Conservation (phyloP, 345 rosid species). For the Pseudoturritis turrita region DNA sequence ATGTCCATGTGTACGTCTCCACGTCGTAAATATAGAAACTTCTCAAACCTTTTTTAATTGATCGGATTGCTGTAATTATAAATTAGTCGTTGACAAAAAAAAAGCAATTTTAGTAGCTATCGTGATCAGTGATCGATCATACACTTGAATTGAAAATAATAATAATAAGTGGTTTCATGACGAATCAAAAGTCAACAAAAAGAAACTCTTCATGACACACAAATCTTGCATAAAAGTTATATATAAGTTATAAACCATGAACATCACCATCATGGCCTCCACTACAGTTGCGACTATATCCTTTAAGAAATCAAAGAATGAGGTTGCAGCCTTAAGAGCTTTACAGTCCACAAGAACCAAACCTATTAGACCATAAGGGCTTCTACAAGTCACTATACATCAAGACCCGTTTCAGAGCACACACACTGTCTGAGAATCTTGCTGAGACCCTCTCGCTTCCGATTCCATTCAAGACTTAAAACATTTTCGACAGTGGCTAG, state of each 20-base stretch:
- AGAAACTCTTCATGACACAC: neutral
- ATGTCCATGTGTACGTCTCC: neutral
- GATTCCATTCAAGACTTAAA: neutral
- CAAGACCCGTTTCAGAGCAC: neutral
- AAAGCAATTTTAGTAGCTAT: neutral
- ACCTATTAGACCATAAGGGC: neutral
- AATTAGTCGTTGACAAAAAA: neutral
- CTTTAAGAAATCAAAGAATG: neutral
- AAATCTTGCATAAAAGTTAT: neutral
- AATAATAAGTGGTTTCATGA: neutral
- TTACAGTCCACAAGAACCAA: neutral
- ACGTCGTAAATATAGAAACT: neutral
- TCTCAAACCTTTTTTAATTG: neutral
- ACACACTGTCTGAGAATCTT: neutral
- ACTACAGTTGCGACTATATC: neutral
- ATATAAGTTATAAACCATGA: too few species aligned
- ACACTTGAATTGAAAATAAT: neutral
- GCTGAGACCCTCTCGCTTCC: neutral
- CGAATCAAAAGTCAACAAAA: neutral
- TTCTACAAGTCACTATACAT: conserved; percentile 4
- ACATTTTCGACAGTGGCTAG: neutral
- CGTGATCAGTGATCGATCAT: too few species aligned
- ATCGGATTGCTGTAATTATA: neutral
- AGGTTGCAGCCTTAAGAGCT: neutral
- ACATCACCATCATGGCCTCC: neutral